Percentiles rank a stretch among this genome's conserved stretches.
These are phyloP conservation scores for Omphalea diandra DNA, from an alignment of 441 rosid species.

Conservation along the genomic window DNA sequence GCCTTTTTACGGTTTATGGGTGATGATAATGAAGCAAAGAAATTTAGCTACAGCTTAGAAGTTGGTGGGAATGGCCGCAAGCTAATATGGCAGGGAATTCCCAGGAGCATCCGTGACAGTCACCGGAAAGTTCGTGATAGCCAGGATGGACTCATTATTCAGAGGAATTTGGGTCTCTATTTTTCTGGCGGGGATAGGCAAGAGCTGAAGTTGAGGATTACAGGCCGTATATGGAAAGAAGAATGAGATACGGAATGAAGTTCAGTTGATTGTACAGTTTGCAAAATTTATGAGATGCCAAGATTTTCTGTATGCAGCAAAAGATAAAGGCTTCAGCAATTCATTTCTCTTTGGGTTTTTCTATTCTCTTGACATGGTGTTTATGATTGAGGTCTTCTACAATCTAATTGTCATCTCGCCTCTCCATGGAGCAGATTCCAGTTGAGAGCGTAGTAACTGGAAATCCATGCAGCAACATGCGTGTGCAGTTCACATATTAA, in stretches of 20 bases:
- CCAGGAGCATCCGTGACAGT: constrained; percentile 71
- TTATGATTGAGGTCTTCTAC: not conserved
- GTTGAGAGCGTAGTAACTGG: constrained; percentile 23
- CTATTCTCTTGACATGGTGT: constrained; percentile 16
- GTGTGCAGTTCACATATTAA: not conserved
- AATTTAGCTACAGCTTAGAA: constrained; percentile 72
- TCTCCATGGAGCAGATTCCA: constrained; percentile 23
- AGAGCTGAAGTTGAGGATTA: constrained; percentile 67
- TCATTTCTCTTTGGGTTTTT: constrained; percentile 10
- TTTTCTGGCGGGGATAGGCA: constrained; percentile 75
- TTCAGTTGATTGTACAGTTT: constrained; percentile 33
- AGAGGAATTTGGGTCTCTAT: constrained; percentile 67
- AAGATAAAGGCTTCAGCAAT: constrained; percentile 21
- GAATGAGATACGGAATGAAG: constrained; percentile 31
- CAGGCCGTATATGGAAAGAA: constrained; percentile 76
- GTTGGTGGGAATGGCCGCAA: constrained; percentile 72
- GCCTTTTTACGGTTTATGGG: constrained; percentile 83
- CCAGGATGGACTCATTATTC: constrained; percentile 67
- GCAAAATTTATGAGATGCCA: constrained; percentile 11
- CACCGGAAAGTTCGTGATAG: constrained; percentile 75
- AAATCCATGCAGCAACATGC: constrained; percentile 20
- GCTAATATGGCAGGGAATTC: constrained; percentile 70
- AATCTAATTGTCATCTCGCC: constrained; percentile 9
- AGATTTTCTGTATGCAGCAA: constrained; percentile 14
- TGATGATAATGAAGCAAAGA: constrained; percentile 66